phyloP scores from a whole-genome alignment of 2,329 filamentous ascomycete species.

The Magnaporthales sp. region DNA sequence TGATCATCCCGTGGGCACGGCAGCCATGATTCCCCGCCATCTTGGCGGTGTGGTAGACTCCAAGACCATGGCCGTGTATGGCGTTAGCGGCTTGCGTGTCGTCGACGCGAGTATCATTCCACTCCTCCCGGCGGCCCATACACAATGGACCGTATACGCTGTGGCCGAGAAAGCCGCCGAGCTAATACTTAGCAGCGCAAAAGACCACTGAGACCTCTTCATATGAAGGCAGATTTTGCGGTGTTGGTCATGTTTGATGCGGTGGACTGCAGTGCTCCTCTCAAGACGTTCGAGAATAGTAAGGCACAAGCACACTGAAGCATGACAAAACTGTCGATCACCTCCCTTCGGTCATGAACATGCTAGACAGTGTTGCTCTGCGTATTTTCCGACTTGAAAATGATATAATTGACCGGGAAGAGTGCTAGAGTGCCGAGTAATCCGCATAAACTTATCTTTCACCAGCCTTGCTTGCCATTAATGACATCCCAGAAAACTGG shows the following conservation, averaged over 20 bases:
- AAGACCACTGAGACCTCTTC: background rate
- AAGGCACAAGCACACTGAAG: no score
- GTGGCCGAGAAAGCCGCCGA: slow-evolving; percentile 10
- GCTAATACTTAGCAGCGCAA: slow-evolving; percentile 4
- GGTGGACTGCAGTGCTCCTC: background rate
- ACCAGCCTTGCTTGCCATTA: no score
- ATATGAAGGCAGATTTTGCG: background rate
- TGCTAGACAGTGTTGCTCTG: no score
- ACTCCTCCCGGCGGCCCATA: slow-evolving; percentile 9
- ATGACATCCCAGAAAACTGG: background rate
- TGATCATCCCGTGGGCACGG: slow-evolving; percentile 4
- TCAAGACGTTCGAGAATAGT: no score
- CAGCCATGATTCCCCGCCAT: slow-evolving; percentile 11
- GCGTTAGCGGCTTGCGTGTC: slow-evolving; percentile 9
- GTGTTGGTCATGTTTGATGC: no score
- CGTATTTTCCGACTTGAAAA: no score
- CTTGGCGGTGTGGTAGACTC: slow-evolving; percentile 3
- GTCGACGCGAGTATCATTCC: slow-evolving; percentile 10
- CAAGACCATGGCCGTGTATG: slow-evolving; percentile 8
- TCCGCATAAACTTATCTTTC: no score
- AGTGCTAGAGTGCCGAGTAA: no score
- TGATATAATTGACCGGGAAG: no score
- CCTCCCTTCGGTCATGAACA: no score
- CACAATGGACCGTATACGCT: slow-evolving; percentile 10
- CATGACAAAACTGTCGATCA: no score